Base-by-base conservation (phyloP, 2,329 filamentous ascomycete species). In the Venturia carpophila region DNA sequence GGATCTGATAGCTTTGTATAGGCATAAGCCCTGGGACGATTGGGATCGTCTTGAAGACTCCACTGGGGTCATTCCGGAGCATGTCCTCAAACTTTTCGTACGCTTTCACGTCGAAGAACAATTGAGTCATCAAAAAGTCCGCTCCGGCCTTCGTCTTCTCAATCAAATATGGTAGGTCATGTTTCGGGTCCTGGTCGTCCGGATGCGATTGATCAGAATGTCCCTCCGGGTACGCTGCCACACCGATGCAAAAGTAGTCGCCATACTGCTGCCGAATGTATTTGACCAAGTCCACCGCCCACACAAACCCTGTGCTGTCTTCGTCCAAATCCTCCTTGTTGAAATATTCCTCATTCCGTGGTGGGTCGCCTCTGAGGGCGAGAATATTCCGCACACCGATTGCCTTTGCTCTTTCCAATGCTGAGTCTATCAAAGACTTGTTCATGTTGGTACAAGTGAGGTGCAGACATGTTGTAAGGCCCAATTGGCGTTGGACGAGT, bases 361-460 rank as follows among this genome's bases (percentile, higher is more conserved):
- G 94, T 49, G 93, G 92, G 73, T 99, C 94, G 17, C 94, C 94
- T 71, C 94, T 83, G 68, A 99, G 79, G 3, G 94, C 94, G 58
- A 99, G 81, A 64, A 99, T 96, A 73, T 99, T 99, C 69, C 92
- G 84, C 69, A 99, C 91, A 0, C 94, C 94, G 60, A 97, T 78
- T 11, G 84, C 89, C 77, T 95, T 96, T 60, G 93, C 93, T 72
- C 95, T 90, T 71, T 95, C 90, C 69, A 99, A 79, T 0, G 93
- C 90, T 74, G 92, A 87, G 72, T 99, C 94, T 67, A 99, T 87
- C 70, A 96, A 79, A 62, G 83, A 83, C 69, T 88, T 85, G 74
- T 89, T 94, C 93, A 97, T 97, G 76, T 99, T 97, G 65, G 94
- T 99, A 77, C 94, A 99, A 2, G 94, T 99, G 69, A 99, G 80